These are phyloP conservation scores for Penicillium salamii DNA, from an alignment of 495 filamentous ascomycete species.

Conservation along the genomic window DNA sequence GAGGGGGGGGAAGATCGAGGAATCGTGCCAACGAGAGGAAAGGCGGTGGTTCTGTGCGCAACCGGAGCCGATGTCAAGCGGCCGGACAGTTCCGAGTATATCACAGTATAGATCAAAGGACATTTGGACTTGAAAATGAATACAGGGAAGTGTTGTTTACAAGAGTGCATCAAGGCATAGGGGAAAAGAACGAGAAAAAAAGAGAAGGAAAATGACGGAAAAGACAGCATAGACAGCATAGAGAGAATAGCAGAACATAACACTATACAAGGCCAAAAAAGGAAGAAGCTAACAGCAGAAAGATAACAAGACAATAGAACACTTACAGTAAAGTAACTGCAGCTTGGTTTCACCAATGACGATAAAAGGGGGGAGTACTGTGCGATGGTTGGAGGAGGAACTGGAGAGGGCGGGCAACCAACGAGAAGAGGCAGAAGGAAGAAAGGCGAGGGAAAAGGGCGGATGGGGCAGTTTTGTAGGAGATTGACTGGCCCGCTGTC, in stretches of 20 bases:
- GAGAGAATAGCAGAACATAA: no score
- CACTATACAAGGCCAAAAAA: no score
- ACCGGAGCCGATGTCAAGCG: constrained; percentile 33
- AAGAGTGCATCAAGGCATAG: no score
- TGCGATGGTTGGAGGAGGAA: constrained; percentile 31
- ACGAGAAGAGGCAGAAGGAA: constrained; percentile 46
- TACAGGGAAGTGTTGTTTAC: no score
- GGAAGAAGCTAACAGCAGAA: no score
- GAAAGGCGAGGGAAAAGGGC: constrained; percentile 42
- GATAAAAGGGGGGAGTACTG: constrained; percentile 21
- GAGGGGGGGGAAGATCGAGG: constrained; percentile 17
- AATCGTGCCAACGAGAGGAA: constrained; percentile 30
- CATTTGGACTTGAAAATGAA: no score
- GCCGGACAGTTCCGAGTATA: constrained; percentile 29
- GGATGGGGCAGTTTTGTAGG: constrained; percentile 50
- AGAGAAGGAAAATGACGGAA: background rate
- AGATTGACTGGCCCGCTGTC: constrained; percentile 10
- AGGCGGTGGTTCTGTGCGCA: constrained; percentile 20
- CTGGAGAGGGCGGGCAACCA: constrained; percentile 40
- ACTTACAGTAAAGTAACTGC: no score
- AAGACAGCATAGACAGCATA: no score
- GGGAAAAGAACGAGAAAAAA: background rate
- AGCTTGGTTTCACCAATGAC: constrained; percentile 7
- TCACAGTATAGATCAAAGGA: no score
- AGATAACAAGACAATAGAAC: no score